These are phyloP conservation scores for Ophiostoma ulmi DNA, from an alignment of 2,329 filamentous ascomycete genomes.

Conservation along the genomic window DNA sequence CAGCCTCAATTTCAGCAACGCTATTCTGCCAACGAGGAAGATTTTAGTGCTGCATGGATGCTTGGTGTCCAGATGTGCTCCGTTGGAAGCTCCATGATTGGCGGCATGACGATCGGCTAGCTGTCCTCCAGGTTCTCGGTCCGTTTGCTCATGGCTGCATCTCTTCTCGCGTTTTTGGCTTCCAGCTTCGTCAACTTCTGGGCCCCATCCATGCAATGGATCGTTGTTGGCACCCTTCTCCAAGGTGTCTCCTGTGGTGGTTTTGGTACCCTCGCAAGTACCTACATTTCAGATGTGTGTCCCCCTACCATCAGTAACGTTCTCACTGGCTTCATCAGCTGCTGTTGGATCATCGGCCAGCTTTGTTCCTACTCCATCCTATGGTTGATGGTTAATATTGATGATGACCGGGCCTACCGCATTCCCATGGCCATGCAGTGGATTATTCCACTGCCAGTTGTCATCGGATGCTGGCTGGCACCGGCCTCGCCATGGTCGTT, in stretches of 20 bases:
- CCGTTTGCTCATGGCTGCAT: conserved; percentile 22
- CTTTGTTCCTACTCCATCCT: conserved; percentile 26
- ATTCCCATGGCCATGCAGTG: conserved; percentile 28
- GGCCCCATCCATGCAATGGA: conserved; percentile 26
- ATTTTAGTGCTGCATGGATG: conserved; percentile 27
- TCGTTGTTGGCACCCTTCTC: conserved; percentile 27
- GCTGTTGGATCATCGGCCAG: conserved; percentile 29
- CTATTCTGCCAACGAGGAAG: conserved; percentile 29
- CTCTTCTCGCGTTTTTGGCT: conserved; percentile 22
- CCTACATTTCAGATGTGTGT: conserved; percentile 29
- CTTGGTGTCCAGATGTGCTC: conserved; percentile 27
- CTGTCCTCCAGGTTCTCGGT: conserved; percentile 25
- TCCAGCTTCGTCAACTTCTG: conserved; percentile 27
- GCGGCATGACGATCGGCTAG: conserved; percentile 27
- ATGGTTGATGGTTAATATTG: conserved; percentile 22
- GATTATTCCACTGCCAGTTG: conserved; percentile 26
- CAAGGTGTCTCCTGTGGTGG: conserved; percentile 28
- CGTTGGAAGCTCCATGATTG: conserved; percentile 27
- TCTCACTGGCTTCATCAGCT: conserved; percentile 28
- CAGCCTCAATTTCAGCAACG: conserved; percentile 30
- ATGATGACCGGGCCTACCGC: conserved; percentile 27
- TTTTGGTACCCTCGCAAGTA: conserved; percentile 28
- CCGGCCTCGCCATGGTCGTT: conserved; percentile 29
- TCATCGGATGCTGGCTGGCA: conserved; percentile 24
- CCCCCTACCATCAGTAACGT: conserved; percentile 24